Evolutionary conservation across 2,329 filamentous ascomycete species (phyloP).

Genomic region (Aspergillus calidoustus): DNA sequence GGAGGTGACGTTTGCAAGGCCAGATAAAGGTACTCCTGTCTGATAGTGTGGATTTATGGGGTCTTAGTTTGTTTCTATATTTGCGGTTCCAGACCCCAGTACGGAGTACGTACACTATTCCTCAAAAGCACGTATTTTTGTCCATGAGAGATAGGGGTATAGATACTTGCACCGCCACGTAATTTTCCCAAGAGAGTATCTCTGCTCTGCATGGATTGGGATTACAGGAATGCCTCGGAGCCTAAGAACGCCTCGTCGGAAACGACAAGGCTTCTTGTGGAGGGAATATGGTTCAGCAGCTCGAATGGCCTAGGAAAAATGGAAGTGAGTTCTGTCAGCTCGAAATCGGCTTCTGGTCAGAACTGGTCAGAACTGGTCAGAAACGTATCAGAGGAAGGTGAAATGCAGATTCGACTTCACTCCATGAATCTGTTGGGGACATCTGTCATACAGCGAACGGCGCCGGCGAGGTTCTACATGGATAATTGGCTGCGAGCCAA

Average conservation of each 20-base stretch:
- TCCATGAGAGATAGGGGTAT: not conserved
- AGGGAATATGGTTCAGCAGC: not conserved
- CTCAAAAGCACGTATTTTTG: not conserved
- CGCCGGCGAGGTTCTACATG: not conserved
- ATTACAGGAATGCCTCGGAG: not conserved
- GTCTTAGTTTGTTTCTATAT: constrained; percentile 8
- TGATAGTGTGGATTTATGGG: constrained; percentile 2
- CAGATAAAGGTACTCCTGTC: not conserved
- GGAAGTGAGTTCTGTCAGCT: constrained; percentile 4
- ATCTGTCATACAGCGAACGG: not conserved
- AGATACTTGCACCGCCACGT: constrained; percentile 13
- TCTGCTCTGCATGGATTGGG: not conserved
- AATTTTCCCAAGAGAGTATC: not conserved
- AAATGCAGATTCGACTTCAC: not conserved
- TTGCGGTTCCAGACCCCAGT: not conserved
- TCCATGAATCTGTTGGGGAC: not conserved
- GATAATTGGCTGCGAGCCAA: constrained; percentile 7
- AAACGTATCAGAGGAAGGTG: not conserved
- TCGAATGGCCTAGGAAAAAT: not conserved
- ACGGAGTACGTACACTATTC: not conserved
- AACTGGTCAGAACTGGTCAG: not conserved
- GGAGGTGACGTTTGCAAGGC: constrained; percentile 13
- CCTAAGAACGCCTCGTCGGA: not conserved
- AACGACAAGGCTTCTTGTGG: not conserved
- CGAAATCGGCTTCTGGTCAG: not conserved